Base-by-base conservation (phyloP, 129 eudicot species). In the Escallonia rubra region DNA sequence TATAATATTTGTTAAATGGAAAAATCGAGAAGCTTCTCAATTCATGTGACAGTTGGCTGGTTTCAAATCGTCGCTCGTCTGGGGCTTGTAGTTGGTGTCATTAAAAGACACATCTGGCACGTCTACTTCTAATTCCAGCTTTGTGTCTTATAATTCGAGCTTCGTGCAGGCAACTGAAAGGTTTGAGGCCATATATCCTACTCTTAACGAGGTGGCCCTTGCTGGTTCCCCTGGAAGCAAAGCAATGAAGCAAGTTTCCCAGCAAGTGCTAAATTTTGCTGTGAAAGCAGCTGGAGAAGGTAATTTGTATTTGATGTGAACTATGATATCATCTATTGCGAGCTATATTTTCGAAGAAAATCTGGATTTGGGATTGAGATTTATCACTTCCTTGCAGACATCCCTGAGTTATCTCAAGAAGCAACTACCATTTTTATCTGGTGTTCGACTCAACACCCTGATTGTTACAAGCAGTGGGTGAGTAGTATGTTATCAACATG, bases 141-240 rank as follows among this genome's bases (percentile, higher is more conserved):
- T 46, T 46, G 8, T 46, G 4, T n/a, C n/a, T n/a, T 11, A 55
- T 57, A 10, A 10, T 53, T 64, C 7, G 10, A 49, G 45, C 15
- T 56, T 10, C 57, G 23, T 74, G 68, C 81, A 93, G 98, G 96
- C 95, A 55, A 93, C 98, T 42, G 98, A 89, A 77, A 86, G 98
- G 75, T 89, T 93, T 80, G 98, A 89, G 78, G 95, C 96, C 7
- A 73, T 89, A 60, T 93, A 93, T 71, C 95, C 96, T 38, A 65
- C 71, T 41, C 96, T 93, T 39, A 89, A 86, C 65, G 95, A 93
- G 74, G 96, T 93, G 67, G 91, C 98, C 52, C 96, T 93, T 76
- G 92, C 98, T 55, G 98, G 98, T 69, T 63, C 87, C 66, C 86
- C 86, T 65, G 95, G 96, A 68, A 93, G 98, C 89, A 93, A 93